Evolutionary conservation across 1,139 yeast genomes (phyloP), one percentile per base, ranked within the genome.

Genomic region (Arxiozyma slooffiae): DNA sequence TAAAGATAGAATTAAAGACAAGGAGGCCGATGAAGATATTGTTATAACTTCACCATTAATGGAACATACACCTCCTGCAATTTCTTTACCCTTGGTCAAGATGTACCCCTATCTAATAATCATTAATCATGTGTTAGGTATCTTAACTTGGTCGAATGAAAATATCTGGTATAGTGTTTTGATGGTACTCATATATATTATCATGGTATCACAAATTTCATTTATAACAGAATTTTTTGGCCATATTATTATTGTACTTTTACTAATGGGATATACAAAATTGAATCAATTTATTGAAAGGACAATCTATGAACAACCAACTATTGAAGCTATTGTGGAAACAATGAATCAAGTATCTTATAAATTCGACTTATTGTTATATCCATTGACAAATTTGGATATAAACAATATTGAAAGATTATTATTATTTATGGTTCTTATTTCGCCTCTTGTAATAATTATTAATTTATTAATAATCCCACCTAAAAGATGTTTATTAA

Each of bases 91-190:
- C 5, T 74, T 90, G 50, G 79, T 89, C 48, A 78, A 80, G 55
- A 80, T 95, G 9, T 89, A 90, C 64, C 97, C 97, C 2, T 85
- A 87, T 62, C 72, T 90, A 47, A 74, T 85, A 44, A 77, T 86
- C 5, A 79, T 81, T 11, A 88, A 89, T 66, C 81, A 82, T 58
- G 55, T 78, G 7, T 71, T 89, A 50, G 80, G 89, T 38, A 74
- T 90, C 36, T 68, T 86, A 34, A 90, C 97, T 0, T 92, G 98
- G 98, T 87, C 97, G 1, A 82, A 83, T 54, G 90, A 85, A 43
- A 95, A 88, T 66, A 75, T 78, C 46, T 88, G 94, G 88, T 71
- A 83, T 53, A 82, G 89, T 58, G 71, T 86, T 26, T 73, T 87
- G 36, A 62, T 85, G 43, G 78, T 85, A 34, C 71, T 81, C 22